Evolutionary conservation across 2,329 filamentous ascomycete species (phyloP).

Genomic region (Phoma sp.): DNA sequence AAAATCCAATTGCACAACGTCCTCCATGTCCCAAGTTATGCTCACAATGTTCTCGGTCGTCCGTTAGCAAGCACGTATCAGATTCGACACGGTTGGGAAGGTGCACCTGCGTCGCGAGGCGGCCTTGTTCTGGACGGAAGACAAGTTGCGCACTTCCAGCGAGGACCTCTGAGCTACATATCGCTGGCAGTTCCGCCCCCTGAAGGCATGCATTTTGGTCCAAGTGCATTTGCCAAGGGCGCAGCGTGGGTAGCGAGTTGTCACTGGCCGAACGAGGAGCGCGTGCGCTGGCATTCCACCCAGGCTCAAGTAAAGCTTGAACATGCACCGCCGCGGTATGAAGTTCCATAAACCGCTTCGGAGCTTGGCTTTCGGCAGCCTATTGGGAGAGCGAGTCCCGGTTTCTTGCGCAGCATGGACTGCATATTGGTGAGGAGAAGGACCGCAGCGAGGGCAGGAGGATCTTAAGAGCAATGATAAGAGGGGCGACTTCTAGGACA

Average conservation of each 20-base stretch:
- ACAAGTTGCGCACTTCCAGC: slow-evolving; percentile 4
- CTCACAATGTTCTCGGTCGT: slow-evolving; percentile 6
- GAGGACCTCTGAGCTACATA: background rate
- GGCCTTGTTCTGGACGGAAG: background rate
- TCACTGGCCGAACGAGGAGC: slow-evolving; percentile 1
- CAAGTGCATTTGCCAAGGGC: background rate
- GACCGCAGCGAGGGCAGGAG: slow-evolving; percentile 2
- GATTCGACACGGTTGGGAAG: background rate
- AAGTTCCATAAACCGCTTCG: background rate
- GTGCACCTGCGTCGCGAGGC: background rate
- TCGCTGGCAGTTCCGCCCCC: slow-evolving; percentile 3
- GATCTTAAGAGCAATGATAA: background rate
- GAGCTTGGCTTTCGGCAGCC: background rate
- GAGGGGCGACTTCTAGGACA: background rate
- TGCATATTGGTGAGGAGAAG: background rate
- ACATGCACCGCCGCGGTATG: background rate
- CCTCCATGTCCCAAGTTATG: slow-evolving; percentile 1
- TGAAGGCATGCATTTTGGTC: background rate
- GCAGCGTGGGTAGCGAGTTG: background rate
- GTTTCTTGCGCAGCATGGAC: background rate
- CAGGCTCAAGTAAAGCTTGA: background rate
- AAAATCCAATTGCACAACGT: slow-evolving; percentile 7
- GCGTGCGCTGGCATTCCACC: background rate
- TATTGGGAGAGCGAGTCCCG: background rate
- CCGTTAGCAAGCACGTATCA: background rate